These are phyloP conservation scores for Wilcoxina mikolae DNA, from an alignment of 495 filamentous ascomycete genomes.

Conservation along the genomic window DNA sequence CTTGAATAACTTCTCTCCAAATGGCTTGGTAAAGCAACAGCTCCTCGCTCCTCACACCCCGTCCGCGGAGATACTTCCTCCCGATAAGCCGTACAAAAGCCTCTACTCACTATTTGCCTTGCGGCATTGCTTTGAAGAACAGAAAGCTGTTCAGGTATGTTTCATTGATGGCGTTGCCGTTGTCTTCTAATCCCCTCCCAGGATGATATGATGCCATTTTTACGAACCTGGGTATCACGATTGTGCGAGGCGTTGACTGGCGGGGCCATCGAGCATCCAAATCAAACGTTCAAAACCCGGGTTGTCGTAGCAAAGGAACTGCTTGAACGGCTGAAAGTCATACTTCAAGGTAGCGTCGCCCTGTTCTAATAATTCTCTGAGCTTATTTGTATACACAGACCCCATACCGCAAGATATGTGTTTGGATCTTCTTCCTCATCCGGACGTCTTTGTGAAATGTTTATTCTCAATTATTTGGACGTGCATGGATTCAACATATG, in stretches of 20 bases:
- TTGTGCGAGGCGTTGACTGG: background rate
- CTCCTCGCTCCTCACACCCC: slow-evolving; percentile 39
- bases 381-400: too few species aligned
- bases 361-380: background rate
- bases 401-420: too few species aligned
- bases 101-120: slow-evolving; percentile 60
- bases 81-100: slow-evolving; percentile 54
- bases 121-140: slow-evolving; percentile 36
- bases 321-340: slow-evolving; percentile 19
- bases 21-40: slow-evolving; percentile 44
- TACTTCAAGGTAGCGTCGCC: slow-evolving; percentile 21
- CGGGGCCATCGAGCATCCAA: background rate
- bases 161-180: background rate
- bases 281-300: background rate
- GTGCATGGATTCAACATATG: slow-evolving; percentile 1
- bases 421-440: slow-evolving; percentile 21
- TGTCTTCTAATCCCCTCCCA: background rate
- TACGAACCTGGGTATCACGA: background rate
- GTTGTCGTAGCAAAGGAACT: slow-evolving; percentile 19
- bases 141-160: slow-evolving; percentile 31
- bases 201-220: background rate
- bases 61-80: slow-evolving; percentile 49
- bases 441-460: slow-evolving; percentile 23
- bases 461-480: slow-evolving; percentile 21
- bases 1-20: slow-evolving; percentile 54